A percentile compares a stretch with the other conserved stretches of the same genome.
phyloP scores from a whole-genome alignment of 2,329 filamentous ascomycete genomes.

The Hypoxylon sp. region DNA sequence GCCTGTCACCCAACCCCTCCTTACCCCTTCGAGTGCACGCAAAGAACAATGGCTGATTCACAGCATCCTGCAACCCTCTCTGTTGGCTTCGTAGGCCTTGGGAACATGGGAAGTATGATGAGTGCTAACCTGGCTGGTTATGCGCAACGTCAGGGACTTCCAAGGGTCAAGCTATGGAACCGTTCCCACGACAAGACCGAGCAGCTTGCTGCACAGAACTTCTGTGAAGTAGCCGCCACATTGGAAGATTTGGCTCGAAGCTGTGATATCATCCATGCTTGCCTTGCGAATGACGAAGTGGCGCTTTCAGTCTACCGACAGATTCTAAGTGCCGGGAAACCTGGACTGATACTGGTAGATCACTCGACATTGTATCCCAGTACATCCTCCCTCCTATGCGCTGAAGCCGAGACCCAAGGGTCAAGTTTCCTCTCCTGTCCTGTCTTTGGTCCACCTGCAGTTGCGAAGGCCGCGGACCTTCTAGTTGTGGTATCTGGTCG shows the following conservation, averaged over 20 bases:
- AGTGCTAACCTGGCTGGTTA: conserved; percentile 15
- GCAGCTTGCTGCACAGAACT: conserved; percentile 7
- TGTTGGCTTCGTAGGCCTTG: conserved; percentile 23
- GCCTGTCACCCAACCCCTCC: background rate
- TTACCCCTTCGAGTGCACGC: background rate
- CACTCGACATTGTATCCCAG: conserved; percentile 16
- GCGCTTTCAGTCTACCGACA: conserved; percentile 22
- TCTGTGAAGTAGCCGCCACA: conserved; percentile 14
- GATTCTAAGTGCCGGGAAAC: conserved; percentile 7
- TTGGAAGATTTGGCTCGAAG: conserved; percentile 15
- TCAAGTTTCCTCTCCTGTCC: conserved; percentile 15
- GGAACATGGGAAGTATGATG: conserved; percentile 24
- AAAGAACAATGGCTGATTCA: conserved; percentile 5
- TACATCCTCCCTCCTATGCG: conserved; percentile 2
- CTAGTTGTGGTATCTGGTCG: conserved; percentile 11
- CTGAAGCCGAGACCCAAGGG: conserved; percentile 7
- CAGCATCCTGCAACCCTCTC: background rate
- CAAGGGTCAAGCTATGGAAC: conserved; percentile 24
- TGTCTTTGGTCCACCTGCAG: conserved; percentile 14
- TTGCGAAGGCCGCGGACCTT: conserved; percentile 8
- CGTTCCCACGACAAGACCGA: conserved; percentile 16
- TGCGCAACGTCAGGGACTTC: conserved; percentile 14
- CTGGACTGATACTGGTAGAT: conserved; percentile 13
- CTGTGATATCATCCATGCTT: conserved; percentile 22
- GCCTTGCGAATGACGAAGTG: conserved; percentile 25